Conservation (phyloP, 1,284 basidiomycete genomes). For the Trametes pubescens region DNA sequence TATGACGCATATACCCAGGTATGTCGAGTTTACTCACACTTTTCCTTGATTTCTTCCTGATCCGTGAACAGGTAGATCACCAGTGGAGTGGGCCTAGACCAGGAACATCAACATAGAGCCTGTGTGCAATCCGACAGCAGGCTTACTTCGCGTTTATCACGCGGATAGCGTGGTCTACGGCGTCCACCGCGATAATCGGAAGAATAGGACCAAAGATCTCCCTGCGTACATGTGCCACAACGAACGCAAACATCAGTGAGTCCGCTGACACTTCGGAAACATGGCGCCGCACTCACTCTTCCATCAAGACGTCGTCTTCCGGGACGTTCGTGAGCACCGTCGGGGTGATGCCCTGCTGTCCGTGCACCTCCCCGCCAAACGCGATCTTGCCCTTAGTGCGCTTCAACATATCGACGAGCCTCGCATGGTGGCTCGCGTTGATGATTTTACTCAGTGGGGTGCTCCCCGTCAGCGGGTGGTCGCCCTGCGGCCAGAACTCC, state of each 20-base stretch:
- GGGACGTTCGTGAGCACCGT: constrained; percentile 58
- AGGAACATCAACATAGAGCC: not conserved
- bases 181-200: constrained; percentile 67
- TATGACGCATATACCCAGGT: constrained; percentile 33
- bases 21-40: constrained; percentile 44
- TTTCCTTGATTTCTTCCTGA: constrained; percentile 48
- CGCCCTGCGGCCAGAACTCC: constrained; percentile 48
- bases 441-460: constrained; percentile 55
- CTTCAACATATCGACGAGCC: constrained; percentile 57
- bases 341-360: constrained; percentile 50
- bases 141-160: constrained; percentile 56
- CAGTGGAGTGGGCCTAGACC: constrained; percentile 53
- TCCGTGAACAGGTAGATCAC: constrained; percentile 59
- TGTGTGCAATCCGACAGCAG: not conserved
- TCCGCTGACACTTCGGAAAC: not conserved
- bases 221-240: constrained; percentile 39
- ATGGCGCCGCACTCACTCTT: constrained; percentile 49
- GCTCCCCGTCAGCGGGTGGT: constrained; percentile 46
- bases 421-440: constrained; percentile 56
- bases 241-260: constrained; percentile 9
- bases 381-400: constrained; percentile 64
- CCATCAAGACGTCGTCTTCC: constrained; percentile 60
- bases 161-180: constrained; percentile 58
- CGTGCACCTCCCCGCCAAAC: constrained; percentile 59
- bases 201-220: constrained; percentile 78